These are phyloP conservation scores for Candolleomyces aberdarensis DNA, from an alignment of 768 basidiomycete species.

Conservation along the genomic window DNA sequence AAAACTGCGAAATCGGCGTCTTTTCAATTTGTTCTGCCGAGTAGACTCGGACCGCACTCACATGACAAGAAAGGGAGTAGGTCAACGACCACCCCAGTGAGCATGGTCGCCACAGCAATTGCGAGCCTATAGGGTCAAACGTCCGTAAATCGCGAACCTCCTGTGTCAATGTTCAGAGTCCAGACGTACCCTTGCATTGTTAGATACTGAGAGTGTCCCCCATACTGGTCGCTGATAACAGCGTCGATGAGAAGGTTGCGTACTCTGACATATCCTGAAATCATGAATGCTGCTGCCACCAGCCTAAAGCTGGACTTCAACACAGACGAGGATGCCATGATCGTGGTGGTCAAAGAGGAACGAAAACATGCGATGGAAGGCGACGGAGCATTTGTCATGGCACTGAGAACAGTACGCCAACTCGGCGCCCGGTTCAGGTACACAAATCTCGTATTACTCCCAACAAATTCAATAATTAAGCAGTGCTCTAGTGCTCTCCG, in stretches of 20 bases:
- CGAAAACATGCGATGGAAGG: background rate
- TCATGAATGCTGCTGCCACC: conserved; percentile 29
- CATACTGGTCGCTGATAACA: conserved; percentile 44
- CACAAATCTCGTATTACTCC: no score
- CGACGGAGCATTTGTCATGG: no score
- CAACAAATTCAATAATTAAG: no score
- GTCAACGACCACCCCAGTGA: conserved; percentile 28
- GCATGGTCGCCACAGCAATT: conserved; percentile 34
- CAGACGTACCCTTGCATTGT: conserved; percentile 70
- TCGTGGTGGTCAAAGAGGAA: background rate
- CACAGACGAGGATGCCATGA: background rate
- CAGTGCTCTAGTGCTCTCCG: no score
- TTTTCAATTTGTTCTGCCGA: background rate
- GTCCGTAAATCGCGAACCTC: background rate
- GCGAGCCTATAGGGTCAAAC: conserved; percentile 27
- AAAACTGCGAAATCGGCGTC: conserved; percentile 29
- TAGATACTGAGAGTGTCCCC: conserved; percentile 69
- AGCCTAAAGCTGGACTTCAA: conserved; percentile 3
- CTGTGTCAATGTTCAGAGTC: background rate
- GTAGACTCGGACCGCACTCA: conserved; percentile 17
- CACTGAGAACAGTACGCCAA: no score
- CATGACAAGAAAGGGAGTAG: conserved; percentile 24
- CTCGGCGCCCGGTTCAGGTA: no score
- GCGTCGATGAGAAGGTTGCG: conserved; percentile 20
- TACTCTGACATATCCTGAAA: conserved; percentile 33